phyloP scores from a whole-genome alignment of 1,139 yeast genomes.

The Arxiozyma telluris region DNA sequence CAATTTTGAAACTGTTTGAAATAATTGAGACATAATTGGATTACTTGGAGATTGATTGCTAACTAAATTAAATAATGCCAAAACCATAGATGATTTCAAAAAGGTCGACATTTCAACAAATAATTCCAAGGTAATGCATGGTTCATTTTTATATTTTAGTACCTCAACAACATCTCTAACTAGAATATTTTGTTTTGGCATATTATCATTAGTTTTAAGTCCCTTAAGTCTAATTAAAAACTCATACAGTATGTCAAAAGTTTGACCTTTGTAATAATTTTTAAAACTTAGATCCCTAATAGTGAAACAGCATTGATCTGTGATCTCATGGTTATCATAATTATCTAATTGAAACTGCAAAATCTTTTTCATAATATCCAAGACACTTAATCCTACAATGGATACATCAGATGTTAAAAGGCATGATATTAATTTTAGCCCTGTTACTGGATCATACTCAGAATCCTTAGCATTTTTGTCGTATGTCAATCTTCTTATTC shows the following conservation, averaged over 20 bases:
- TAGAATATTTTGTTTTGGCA: conserved; percentile 12
- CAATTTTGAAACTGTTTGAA: conserved; percentile 14
- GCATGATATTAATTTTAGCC: conserved; percentile 51
- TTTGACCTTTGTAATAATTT: conserved; percentile 29
- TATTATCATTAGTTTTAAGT: conserved; percentile 3
- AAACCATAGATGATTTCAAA: conserved; percentile 8
- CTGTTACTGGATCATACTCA: conserved; percentile 36
- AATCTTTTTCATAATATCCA: conserved; percentile 65
- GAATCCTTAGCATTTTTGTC: conserved; percentile 9
- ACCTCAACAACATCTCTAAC: conserved; percentile 19
- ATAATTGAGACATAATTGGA: conserved; percentile 18
- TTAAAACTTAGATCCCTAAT: conserved; percentile 27
- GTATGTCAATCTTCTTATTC: conserved; percentile 31
- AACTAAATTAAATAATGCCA: conserved; percentile 17
- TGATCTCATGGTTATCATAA: conserved; percentile 23
- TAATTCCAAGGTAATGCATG: conserved; percentile 23
- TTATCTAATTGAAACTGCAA: conserved; percentile 46
- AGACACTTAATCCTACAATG: conserved; percentile 82
- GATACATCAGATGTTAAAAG: conserved; percentile 71
- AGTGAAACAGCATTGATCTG: conserved; percentile 22
- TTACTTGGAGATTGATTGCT: conserved; percentile 18
- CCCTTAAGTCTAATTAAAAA: conserved; percentile 20
- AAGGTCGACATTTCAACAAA: conserved; percentile 22
- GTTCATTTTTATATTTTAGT: conserved; percentile 13
- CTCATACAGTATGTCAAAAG: conserved; percentile 29